A percentile compares a stretch with the other conserved stretches of the same genome.
phyloP scores from a whole-genome alignment of 1,284 basidiomycete genomes.

The Puccinia novopanici region DNA sequence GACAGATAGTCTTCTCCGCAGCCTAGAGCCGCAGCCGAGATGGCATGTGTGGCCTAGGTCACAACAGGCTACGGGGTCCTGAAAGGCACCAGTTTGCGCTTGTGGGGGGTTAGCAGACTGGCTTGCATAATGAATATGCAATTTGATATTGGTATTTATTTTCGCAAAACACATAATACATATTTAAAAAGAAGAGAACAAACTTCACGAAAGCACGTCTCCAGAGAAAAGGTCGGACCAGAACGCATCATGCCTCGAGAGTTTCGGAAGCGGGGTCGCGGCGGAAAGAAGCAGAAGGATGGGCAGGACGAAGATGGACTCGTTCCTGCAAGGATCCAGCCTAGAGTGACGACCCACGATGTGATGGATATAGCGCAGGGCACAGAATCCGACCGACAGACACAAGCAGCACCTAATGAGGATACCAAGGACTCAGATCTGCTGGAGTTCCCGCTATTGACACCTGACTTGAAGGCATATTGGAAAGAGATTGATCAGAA shows the following conservation, averaged over 20 bases:
- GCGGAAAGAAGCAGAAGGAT: conserved; percentile 29
- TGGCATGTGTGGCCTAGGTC: no score
- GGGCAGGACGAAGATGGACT: neutral
- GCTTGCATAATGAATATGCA: neutral
- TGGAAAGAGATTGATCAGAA: conserved; percentile 82
- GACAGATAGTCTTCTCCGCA: no score
- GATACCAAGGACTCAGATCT: conserved; percentile 65
- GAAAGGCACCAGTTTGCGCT: no score
- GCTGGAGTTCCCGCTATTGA: conserved; percentile 77
- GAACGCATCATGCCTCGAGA: conserved; percentile 30
- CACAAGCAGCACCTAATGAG: conserved; percentile 37
- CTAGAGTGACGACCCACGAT: neutral
- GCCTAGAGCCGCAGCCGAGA: no score
- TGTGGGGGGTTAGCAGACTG: no score
- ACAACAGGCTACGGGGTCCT: no score
- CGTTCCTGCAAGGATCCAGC: neutral
- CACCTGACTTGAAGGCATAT: conserved; percentile 84
- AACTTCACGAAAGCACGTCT: neutral
- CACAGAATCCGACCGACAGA: neutral
- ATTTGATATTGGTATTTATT: neutral
- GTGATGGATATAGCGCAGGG: conserved; percentile 31
- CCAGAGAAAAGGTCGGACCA: neutral
- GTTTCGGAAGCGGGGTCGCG: conserved; percentile 47
- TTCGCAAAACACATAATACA: neutral
- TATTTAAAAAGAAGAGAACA: neutral